A percentile compares a stretch with the other conserved stretches of the same genome.
Conservation (phyloP, 2,329 filamentous ascomycete genomes). For the Neopestalotiopsis sp. region DNA sequence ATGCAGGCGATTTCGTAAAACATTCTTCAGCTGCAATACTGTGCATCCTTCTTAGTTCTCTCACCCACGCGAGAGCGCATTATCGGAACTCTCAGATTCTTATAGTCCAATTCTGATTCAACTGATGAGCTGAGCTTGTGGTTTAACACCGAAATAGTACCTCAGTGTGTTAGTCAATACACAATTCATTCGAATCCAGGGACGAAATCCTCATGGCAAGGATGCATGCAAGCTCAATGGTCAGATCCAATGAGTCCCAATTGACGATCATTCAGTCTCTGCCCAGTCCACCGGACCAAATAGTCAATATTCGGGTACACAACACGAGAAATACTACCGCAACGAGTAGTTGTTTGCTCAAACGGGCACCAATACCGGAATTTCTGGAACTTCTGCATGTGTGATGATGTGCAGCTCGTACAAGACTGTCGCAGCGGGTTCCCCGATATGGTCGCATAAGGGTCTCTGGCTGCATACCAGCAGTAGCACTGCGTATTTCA, state of each 20-base stretch:
- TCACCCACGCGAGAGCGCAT: background rate
- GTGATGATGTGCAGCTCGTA: constrained; percentile 2
- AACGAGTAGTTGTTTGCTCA: background rate
- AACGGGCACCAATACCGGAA: background rate
- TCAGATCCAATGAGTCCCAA: too few species aligned
- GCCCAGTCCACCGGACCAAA: too few species aligned
- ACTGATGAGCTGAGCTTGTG: background rate
- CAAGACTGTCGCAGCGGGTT: background rate
- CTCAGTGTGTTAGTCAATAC: too few species aligned
- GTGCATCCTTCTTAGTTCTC: background rate
- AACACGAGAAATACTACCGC: background rate
- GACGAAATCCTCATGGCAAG: too few species aligned
- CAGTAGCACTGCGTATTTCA: background rate
- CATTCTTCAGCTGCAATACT: background rate
- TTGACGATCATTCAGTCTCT: too few species aligned
- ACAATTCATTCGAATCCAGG: too few species aligned
- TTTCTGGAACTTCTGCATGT: background rate
- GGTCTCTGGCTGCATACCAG: background rate
- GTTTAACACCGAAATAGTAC: background rate
- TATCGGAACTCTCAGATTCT: background rate
- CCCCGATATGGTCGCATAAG: background rate
- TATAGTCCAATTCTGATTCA: background rate
- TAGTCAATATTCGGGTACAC: too few species aligned
- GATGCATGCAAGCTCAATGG: too few species aligned
- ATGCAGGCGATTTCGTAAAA: background rate